These are phyloP conservation scores for Aechmea fasciata DNA, from an alignment of 176 grass and related monocot genomes.

Conservation along the genomic window DNA sequence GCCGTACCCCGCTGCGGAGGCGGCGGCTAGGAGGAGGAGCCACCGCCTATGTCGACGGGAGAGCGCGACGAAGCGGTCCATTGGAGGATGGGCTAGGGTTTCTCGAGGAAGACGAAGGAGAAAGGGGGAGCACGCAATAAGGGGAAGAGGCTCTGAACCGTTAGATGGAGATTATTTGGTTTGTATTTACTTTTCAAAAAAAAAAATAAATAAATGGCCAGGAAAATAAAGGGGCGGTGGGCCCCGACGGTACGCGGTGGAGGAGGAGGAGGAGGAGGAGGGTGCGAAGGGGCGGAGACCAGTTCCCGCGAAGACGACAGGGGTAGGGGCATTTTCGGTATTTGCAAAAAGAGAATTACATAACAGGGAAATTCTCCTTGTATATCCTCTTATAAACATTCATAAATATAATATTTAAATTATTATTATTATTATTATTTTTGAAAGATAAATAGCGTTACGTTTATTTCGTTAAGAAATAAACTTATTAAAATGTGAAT, in stretches of 20 bases:
- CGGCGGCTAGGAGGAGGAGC: constrained; percentile 32
- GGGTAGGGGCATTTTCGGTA: not conserved
- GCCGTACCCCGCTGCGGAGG: constrained; percentile 31
- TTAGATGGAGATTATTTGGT: not conserved
- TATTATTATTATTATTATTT: too few species aligned
- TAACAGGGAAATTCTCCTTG: too few species aligned
- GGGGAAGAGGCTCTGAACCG: not conserved
- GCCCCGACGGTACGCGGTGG: not conserved
- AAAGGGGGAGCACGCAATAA: not conserved
- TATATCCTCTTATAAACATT: too few species aligned
- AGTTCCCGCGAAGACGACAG: not conserved
- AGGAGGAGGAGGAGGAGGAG: not conserved
- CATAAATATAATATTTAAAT: too few species aligned
- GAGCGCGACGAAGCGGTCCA: constrained; percentile 36
- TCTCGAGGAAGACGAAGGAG: not conserved
- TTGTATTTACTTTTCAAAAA: not conserved
- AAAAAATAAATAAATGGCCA: not conserved
- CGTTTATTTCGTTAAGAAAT: too few species aligned
- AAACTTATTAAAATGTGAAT: too few species aligned
- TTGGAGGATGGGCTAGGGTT: constrained; percentile 25
- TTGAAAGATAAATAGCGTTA: too few species aligned
- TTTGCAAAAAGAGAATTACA: too few species aligned
- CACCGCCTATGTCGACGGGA: constrained; percentile 48
- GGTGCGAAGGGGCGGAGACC: not conserved
- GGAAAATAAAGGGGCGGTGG: not conserved